phyloP scores from a whole-genome alignment of 768 basidiomycete genomes.

The Trametes elegans region DNA sequence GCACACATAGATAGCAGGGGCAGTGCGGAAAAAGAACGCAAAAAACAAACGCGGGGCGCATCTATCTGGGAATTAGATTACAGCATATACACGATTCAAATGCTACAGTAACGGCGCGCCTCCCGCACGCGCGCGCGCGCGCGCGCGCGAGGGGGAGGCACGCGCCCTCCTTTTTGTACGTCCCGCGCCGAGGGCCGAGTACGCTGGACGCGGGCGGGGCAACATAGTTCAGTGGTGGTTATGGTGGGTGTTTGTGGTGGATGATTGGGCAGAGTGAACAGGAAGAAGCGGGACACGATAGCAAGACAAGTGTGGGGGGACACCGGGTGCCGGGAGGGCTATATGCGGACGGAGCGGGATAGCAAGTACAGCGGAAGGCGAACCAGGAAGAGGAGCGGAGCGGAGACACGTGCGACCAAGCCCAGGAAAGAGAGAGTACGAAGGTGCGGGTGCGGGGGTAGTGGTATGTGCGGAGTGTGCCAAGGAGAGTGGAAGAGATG shows the following conservation, averaged over 20 bases:
- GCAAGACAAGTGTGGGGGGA: not conserved
- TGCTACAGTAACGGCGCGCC: too few species aligned
- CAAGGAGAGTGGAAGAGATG: not conserved
- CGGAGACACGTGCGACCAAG: not conserved
- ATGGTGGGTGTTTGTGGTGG: not conserved
- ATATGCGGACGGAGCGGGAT: not conserved
- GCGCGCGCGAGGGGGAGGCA: too few species aligned
- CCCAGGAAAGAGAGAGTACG: not conserved
- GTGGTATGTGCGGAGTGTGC: not conserved
- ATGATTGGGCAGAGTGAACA: not conserved
- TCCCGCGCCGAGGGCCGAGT: constrained; percentile 1
- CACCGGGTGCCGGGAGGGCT: not conserved
- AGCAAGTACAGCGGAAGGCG: constrained; percentile 1
- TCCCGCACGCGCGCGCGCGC: too few species aligned
- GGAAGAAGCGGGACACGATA: not conserved
- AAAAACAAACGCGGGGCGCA: not conserved
- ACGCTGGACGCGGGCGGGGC: not conserved
- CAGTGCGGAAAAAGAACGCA: not conserved
- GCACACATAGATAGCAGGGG: too few species aligned
- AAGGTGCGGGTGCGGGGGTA: not conserved
- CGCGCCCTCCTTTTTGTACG: constrained; percentile 1
- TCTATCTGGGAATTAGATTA: constrained; percentile 19
- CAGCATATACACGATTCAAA: constrained; percentile 18
- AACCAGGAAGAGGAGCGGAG: not conserved
- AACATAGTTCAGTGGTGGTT: not conserved